Evolutionary conservation across 202 grass and related monocot species (phyloP).

Genomic region (Cymbopogon flexuosus): DNA sequence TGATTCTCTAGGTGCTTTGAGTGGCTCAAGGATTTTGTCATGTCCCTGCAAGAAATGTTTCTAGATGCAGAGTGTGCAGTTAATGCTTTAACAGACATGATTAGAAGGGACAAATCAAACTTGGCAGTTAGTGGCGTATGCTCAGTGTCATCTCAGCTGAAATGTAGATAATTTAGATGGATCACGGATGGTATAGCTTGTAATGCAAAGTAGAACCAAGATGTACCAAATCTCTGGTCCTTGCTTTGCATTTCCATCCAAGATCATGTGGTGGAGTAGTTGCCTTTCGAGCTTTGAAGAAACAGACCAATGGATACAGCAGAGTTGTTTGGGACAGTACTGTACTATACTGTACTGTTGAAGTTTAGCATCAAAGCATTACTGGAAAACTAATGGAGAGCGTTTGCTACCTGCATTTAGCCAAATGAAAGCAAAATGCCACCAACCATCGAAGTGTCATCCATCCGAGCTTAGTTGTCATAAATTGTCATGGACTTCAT

Average conservation of each 20-base stretch:
- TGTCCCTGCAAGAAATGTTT: slow-evolving; percentile 9
- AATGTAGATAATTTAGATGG: neutral
- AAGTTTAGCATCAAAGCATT: slow-evolving; percentile 21
- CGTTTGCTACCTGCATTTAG: slow-evolving; percentile 36
- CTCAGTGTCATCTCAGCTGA: neutral
- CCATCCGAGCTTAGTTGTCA: neutral
- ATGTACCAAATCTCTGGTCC: neutral
- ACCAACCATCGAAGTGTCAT: slow-evolving; percentile 22
- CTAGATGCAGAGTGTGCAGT: neutral
- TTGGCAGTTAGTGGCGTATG: slow-evolving; percentile 4
- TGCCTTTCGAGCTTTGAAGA: slow-evolving; percentile 21
- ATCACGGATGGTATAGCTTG: neutral
- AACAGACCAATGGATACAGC: neutral
- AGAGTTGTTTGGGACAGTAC: slow-evolving; percentile 8
- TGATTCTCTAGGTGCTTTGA: slow-evolving; percentile 35
- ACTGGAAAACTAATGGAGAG: slow-evolving; percentile 6
- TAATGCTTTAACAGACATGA: slow-evolving; percentile 26
- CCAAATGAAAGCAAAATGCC: slow-evolving; percentile 31
- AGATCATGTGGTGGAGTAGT: slow-evolving; percentile 4
- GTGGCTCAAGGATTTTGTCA: slow-evolving; percentile 51
- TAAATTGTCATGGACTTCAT: slow-evolving; percentile 2
- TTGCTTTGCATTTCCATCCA: slow-evolving; percentile 1
- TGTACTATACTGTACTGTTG: neutral
- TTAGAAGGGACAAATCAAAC: slow-evolving; percentile 7
- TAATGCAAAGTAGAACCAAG: slow-evolving; percentile 3